These are phyloP conservation scores for Phytophthora sansomeana DNA, from an alignment of 352 stramenopile genomes.

Conservation along the genomic window DNA sequence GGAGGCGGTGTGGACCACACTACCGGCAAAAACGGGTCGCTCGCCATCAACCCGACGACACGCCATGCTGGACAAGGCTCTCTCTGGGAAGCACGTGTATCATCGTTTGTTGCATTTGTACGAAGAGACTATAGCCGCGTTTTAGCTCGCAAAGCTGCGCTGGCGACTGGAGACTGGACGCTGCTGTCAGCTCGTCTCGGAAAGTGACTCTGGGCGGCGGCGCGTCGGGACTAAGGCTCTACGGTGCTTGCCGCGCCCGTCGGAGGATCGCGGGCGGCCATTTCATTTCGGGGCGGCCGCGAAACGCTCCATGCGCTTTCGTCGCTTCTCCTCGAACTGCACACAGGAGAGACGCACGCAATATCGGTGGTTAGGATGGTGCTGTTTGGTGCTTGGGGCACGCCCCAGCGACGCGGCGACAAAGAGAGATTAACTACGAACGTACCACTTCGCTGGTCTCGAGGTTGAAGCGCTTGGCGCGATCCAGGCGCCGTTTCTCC, in stretches of 20 bases:
- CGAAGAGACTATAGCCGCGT: slow-evolving; percentile 20
- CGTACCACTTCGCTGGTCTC: slow-evolving; percentile 83
- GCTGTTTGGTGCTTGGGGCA: not conserved
- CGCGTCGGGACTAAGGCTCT: slow-evolving; percentile 24
- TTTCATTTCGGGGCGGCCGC: slow-evolving; percentile 36
- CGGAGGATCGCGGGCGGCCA: not conserved
- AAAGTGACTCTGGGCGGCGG: slow-evolving; percentile 8
- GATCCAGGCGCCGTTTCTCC: slow-evolving; percentile 81
- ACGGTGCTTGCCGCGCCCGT: slow-evolving; percentile 15
- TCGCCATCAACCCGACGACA: not conserved
- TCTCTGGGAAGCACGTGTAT: slow-evolving; percentile 17
- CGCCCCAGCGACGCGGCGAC: slow-evolving; percentile 14
- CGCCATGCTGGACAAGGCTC: slow-evolving; percentile 14
- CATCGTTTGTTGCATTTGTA: slow-evolving; percentile 45
- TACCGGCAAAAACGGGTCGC: slow-evolving; percentile 10
- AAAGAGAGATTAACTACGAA: slow-evolving; percentile 12
- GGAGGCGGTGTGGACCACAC: slow-evolving; percentile 1
- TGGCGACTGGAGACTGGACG: slow-evolving; percentile 10
- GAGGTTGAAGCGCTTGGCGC: slow-evolving; percentile 85
- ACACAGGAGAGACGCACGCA: not conserved
- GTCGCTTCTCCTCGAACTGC: slow-evolving; percentile 80
- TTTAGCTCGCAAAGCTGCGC: slow-evolving; percentile 8
- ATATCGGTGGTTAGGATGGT: slow-evolving; percentile 11
- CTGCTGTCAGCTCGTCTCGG: slow-evolving; percentile 5
- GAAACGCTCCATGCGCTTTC: slow-evolving; percentile 80